Evolutionary conservation across 2,329 filamentous ascomycete genomes (phyloP).

Genomic region (Atkinsonella hypoxylon): DNA sequence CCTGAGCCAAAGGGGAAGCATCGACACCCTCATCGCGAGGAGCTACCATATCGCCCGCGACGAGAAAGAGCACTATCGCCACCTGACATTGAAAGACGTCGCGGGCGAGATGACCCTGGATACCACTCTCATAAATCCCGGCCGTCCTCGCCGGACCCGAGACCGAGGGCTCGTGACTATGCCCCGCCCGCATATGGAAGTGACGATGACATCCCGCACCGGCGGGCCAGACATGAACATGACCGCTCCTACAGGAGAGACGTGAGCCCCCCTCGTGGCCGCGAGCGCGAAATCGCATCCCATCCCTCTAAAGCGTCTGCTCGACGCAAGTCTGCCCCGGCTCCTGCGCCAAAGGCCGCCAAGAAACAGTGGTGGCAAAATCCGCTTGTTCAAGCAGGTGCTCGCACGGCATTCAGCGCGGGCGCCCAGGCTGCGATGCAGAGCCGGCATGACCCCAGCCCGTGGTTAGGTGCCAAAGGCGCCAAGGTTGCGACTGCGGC

Average conservation of each 20-base stretch:
- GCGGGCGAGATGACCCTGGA: conserved; percentile 7
- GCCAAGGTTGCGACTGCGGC: conserved; percentile 36
- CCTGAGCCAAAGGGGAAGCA: not conserved
- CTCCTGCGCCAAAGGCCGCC: conserved; percentile 16
- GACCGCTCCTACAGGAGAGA: conserved; percentile 10
- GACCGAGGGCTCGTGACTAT: conserved; percentile 1
- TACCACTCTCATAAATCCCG: not conserved
- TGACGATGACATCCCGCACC: conserved; percentile 11
- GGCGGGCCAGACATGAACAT: conserved; percentile 13
- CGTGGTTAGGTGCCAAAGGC: conserved; percentile 37
- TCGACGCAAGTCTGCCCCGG: conserved; percentile 9
- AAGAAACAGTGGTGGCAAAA: conserved; percentile 25
- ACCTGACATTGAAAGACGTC: conserved; percentile 8
- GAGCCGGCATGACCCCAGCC: conserved; percentile 30
- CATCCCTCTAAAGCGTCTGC: conserved; percentile 5
- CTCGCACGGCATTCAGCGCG: conserved; percentile 33
- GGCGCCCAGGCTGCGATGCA: conserved; percentile 37
- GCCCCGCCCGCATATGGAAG: conserved; percentile 8
- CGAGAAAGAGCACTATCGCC: conserved; percentile 10
- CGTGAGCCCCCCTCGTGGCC: conserved; percentile 13
- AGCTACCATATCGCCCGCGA: conserved; percentile 10
- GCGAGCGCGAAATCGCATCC: conserved; percentile 5
- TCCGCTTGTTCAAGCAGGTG: conserved; percentile 27
- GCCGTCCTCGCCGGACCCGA: conserved; percentile 5
- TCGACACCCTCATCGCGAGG: conserved; percentile 5